A percentile compares a stretch with the other conserved stretches of the same genome.
phyloP scores from a whole-genome alignment of 148 eudicot species.

The Nepenthes mirabilis region DNA sequence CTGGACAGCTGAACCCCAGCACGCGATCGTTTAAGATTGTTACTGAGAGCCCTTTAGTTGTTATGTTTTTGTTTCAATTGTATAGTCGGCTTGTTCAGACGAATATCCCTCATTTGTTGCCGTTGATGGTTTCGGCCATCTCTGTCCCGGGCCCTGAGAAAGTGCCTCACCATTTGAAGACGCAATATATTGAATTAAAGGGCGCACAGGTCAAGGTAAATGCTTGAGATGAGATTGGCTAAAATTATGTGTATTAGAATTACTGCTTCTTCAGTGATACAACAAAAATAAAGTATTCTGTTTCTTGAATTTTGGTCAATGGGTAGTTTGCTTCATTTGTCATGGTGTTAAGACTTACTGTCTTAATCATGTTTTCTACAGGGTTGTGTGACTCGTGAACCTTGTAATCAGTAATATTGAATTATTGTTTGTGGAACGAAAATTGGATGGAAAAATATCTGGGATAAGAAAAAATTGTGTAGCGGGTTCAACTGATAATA shows the following conservation, averaged over 20 bases:
- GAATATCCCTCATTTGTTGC: constrained; percentile 85
- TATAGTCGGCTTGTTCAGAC: constrained; percentile 93
- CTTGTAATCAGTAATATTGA: too few species aligned
- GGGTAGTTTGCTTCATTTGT: too few species aligned
- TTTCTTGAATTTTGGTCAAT: too few species aligned
- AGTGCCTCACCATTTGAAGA: constrained; percentile 79
- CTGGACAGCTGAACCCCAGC: constrained; percentile 84
- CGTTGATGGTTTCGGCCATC: constrained; percentile 87
- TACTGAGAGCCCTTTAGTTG: constrained; percentile 95
- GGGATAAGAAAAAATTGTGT: too few species aligned
- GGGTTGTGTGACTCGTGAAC: too few species aligned
- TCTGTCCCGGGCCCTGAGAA: constrained; percentile 95
- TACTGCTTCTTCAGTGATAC: not conserved
- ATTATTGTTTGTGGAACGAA: too few species aligned
- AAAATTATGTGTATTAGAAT: too few species aligned
- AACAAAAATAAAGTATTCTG: too few species aligned
- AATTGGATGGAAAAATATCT: too few species aligned
- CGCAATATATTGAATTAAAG: constrained; percentile 78
- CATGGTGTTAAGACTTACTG: too few species aligned
- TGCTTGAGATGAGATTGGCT: not conserved
- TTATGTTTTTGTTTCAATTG: constrained; percentile 94
- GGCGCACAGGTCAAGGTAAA: constrained; percentile 94
- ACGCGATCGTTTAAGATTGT: constrained; percentile 87
- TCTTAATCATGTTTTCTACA: too few species aligned
- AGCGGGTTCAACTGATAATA: too few species aligned